Evolutionary conservation across 495 filamentous ascomycete species (phyloP), one percentile per base, ranked within the genome.

Genomic region (Trypethelium eluteriae): DNA sequence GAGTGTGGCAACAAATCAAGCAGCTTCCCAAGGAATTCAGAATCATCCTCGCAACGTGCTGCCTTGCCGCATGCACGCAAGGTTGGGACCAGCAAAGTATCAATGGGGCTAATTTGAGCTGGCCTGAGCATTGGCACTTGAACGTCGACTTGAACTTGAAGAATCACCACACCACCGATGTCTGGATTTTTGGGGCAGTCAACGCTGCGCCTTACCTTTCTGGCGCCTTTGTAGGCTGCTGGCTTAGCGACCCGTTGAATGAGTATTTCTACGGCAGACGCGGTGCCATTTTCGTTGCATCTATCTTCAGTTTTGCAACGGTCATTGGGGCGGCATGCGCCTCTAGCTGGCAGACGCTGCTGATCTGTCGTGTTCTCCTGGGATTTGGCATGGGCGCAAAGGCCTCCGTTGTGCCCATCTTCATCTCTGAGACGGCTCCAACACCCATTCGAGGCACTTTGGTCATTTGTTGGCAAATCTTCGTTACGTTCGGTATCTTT

Each of bases 61-160:
- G 87, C 36, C 84, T 91, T 63, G 88, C 84, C 41, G 88, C 88
- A 56, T 85, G 85, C 3, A 84, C 89, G 2, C 86, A 89, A 64
- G 72, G 73, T 36, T 74, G 72, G 74, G 67, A 73, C 71, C 70
- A 77, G 50, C 74, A 74, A n/a, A 75, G 76, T 34, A 74, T 74
- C 50, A 78, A 77, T 68, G 77, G 74, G 56, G 87, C 86, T 32
- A 70, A 70, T 18, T 16, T 70, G 32, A 62, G 66, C 25, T 70
- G 68, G 68, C 68, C 68, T 11, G 6, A 35, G 6, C 36, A 70
- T 36, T 62, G 67, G n/a, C 44, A 64, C 3, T 44, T 70, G 61
- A 53, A 12, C 16, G 11, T 49, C 11, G 38, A 65, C 6, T 18
- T 38, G 5, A 25, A 63, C 62, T 66, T 14, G 62, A 68, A 39